Percentiles rank a stretch among this genome's conserved stretches.
Evolutionary conservation across 306 rosid genomes (phyloP).

Genomic region (Carpinus viminea): DNA sequence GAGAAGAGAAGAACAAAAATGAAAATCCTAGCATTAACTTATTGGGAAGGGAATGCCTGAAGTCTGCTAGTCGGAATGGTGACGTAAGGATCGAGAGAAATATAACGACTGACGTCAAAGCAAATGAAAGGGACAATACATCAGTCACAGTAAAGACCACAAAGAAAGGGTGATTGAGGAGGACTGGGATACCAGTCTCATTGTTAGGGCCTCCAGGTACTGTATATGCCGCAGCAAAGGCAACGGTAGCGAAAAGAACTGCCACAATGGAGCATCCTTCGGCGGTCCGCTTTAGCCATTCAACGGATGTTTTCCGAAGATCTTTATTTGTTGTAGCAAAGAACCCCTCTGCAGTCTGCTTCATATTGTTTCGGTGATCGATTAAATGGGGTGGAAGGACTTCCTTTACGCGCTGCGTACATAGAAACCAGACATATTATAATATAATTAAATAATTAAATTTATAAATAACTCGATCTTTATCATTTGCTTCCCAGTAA

Average conservation of each 20-base stretch:
- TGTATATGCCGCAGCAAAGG: slow-evolving; percentile 3
- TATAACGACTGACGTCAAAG: background rate
- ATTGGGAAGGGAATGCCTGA: background rate
- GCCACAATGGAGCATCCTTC: background rate
- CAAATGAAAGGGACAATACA: background rate
- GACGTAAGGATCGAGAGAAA: background rate
- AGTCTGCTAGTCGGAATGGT: background rate
- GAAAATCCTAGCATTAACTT: background rate
- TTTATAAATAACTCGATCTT: no score
- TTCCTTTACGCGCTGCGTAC: background rate
- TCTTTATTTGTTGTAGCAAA: background rate
- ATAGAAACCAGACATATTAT: background rate
- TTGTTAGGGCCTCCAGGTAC: background rate
- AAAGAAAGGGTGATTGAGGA: background rate
- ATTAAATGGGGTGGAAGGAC: background rate
- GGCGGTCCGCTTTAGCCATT: slow-evolving; percentile 1
- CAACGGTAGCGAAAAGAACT: background rate
- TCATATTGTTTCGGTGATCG: background rate
- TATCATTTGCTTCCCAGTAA: no score
- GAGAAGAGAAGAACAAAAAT: background rate
- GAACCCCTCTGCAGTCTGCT: background rate
- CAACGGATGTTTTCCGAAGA: background rate
- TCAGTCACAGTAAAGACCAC: background rate
- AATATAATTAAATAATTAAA: no score
- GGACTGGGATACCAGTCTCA: background rate